Percentiles rank a stretch among this genome's conserved stretches.
These are phyloP conservation scores for Ceratonia siliqua DNA, from an alignment of 306 rosid genomes.

Conservation along the genomic window DNA sequence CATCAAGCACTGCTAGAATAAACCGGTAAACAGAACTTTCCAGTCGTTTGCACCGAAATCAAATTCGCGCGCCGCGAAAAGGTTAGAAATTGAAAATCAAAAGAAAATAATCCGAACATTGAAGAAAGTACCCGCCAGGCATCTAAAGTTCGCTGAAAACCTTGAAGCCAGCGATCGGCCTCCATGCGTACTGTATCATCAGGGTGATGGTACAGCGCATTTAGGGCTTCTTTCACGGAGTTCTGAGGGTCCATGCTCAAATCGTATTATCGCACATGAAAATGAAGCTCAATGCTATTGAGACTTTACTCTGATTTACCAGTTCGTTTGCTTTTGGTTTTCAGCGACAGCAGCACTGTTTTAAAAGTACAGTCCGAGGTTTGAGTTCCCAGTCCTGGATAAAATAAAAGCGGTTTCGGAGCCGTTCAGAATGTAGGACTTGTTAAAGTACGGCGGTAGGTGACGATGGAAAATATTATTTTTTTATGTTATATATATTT, in stretches of 20 bases:
- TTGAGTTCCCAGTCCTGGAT: too few species aligned
- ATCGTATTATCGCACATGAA: constrained; percentile 32
- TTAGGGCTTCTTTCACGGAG: constrained; percentile 91
- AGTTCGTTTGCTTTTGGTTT: too few species aligned
- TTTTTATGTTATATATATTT: too few species aligned
- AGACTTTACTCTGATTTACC: constrained; percentile 20
- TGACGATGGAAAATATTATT: too few species aligned
- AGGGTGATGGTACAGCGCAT: constrained; percentile 94
- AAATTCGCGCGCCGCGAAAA: constrained; percentile 3
- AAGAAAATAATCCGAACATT: constrained; percentile 29
- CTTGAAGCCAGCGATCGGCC: constrained; percentile 97
- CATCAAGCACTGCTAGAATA: not conserved
- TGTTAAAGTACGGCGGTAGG: too few species aligned
- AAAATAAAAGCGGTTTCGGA: too few species aligned
- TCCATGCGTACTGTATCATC: constrained; percentile 77
- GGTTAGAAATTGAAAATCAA: not conserved
- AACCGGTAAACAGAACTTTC: not conserved
- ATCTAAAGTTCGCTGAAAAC: constrained; percentile 88
- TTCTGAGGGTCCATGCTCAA: constrained; percentile 83
- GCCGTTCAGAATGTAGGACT: too few species aligned
- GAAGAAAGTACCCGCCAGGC: constrained; percentile 85
- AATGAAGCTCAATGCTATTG: constrained; percentile 39
- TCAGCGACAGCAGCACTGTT: too few species aligned
- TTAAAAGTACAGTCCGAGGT: too few species aligned
- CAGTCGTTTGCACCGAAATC: not conserved